These are phyloP conservation scores for Candida argentea DNA, from an alignment of 805 yeast species.

Conservation along the genomic window DNA sequence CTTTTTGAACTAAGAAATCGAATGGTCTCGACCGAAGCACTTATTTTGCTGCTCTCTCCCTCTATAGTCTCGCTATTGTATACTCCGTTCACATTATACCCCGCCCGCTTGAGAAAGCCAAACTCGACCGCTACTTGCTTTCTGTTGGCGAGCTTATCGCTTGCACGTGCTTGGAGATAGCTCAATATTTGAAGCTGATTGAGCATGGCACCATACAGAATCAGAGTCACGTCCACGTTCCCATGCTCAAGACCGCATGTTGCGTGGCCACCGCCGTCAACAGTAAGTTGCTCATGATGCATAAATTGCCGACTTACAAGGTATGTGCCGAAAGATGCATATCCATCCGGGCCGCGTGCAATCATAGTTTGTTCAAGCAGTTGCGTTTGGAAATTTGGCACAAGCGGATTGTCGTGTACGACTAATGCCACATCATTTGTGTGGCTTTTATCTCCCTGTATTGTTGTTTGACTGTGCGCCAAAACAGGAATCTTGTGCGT, in stretches of 20 bases:
- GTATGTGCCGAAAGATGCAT: conserved; percentile 23
- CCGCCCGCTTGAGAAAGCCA: conserved; percentile 19
- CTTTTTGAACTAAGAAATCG: conserved; percentile 8
- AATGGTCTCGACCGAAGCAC: conserved; percentile 7
- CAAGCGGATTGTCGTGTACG: conserved; percentile 23
- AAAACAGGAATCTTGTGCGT: conserved; percentile 10
- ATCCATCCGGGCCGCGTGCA: conserved; percentile 25
- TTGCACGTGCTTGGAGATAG: conserved; percentile 12
- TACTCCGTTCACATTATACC: conserved; percentile 28
- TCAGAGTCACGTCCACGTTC: conserved; percentile 13
- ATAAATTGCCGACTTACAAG: conserved; percentile 26
- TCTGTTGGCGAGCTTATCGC: conserved; percentile 3
- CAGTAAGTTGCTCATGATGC: too few relatives aligned
- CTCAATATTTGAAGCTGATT: conserved; percentile 31
- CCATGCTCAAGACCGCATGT: too few relatives aligned
- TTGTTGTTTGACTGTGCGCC: conserved; percentile 8
- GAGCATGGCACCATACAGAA: conserved; percentile 15
- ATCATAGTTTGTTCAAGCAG: conserved; percentile 27
- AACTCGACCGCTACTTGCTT: conserved; percentile 7
- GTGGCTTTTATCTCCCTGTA: conserved; percentile 1
- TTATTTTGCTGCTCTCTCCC: conserved; percentile 8
- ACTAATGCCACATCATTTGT: conserved; percentile 19
- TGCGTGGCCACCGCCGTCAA: too few relatives aligned
- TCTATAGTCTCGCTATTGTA: conserved; percentile 7
- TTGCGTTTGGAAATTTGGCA: conserved; percentile 26